These are phyloP conservation scores for Eucalyptus pauciflora DNA, from an alignment of 345 rosid species.

Conservation along the genomic window DNA sequence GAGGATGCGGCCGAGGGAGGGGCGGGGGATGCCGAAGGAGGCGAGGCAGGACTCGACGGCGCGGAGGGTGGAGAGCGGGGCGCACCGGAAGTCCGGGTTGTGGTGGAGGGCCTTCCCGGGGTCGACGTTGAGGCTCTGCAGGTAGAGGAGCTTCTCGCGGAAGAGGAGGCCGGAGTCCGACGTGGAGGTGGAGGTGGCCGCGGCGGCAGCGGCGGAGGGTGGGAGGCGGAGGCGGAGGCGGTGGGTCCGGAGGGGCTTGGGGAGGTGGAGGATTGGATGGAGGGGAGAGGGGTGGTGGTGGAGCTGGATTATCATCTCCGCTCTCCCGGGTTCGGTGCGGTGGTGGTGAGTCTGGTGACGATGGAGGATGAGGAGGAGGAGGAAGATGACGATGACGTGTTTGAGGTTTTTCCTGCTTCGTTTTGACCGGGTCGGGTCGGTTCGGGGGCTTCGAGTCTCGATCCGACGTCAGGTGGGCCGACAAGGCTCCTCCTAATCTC, in stretches of 20 bases:
- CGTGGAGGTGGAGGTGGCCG: neutral
- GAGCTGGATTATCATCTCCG: neutral
- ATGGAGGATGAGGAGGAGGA: neutral
- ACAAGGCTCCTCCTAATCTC: neutral
- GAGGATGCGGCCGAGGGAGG: conserved; percentile 60
- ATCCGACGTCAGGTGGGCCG: neutral
- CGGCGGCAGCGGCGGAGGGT: neutral
- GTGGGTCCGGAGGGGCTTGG: neutral
- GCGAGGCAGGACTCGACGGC: conserved; percentile 52
- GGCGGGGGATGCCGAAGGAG: conserved; percentile 49
- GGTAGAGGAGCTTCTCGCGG: conserved; percentile 61
- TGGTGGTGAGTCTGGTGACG: neutral
- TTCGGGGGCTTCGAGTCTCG: neutral
- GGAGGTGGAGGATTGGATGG: neutral
- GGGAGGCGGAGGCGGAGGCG: neutral
- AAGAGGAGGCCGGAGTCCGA: conserved; percentile 55
- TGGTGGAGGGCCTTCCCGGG: conserved; percentile 52
- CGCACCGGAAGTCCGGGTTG: conserved; percentile 69
- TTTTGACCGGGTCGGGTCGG: neutral
- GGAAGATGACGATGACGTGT: neutral
- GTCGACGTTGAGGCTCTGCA: conserved; percentile 49
- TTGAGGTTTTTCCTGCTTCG: neutral
- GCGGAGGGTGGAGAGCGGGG: conserved; percentile 58
- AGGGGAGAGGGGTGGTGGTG: neutral
- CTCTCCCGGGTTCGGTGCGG: neutral